Base-by-base conservation (phyloP, 2,329 filamentous ascomycete species). In the Fusarium keratoplasticum region DNA sequence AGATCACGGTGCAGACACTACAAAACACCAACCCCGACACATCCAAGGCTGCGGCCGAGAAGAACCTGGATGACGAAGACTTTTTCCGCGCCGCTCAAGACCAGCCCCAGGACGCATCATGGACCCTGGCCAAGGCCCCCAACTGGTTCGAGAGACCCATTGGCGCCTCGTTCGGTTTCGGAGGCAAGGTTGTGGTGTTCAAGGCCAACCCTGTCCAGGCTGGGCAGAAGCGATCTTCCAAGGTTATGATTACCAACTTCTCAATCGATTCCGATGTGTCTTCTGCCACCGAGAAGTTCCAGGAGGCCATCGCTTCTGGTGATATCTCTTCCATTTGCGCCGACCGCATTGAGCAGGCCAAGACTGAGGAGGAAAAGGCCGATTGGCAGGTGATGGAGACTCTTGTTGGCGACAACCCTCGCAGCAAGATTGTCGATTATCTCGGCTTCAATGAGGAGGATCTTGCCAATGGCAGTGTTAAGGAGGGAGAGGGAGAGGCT, bases 371-470 rank as follows among this genome's bases (percentile, higher is more conserved):
- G 75, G 96, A 98, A 81, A 98, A 95, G 86, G 93, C 94, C 5
- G 96, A 98, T 82, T 99, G 96, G 96, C 93, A 93, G 74, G 95
- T 98, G 40, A 94, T 99, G 82, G 92, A 96, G 82, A 96, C 95
- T 2, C 84, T 99, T 70, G 93, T 96, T 58, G 92, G 94, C 5
- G 91, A 93, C 33, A 95, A 96, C 79, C 93, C 95, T n/a, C 91
- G 95, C 47, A 93, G 93, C 81, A 92, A 94, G 81, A 92, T 99
- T 66, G 89, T 96, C 25, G 93, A 97, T 76, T 95, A 97, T 81
- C 89, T 99, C 20, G 96, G 96, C n/a, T 96, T 98, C 83, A 87
- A 90, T 33, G 90, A 93, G 67, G 85, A 87, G n/a, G 86, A 89
- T 27, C 80, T 85, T 4, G 76, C 82, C 9, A 88, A 90, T 65